Evolutionary conservation across 345 rosid species (phyloP).

Genomic region (Alliaria petiolata): DNA sequence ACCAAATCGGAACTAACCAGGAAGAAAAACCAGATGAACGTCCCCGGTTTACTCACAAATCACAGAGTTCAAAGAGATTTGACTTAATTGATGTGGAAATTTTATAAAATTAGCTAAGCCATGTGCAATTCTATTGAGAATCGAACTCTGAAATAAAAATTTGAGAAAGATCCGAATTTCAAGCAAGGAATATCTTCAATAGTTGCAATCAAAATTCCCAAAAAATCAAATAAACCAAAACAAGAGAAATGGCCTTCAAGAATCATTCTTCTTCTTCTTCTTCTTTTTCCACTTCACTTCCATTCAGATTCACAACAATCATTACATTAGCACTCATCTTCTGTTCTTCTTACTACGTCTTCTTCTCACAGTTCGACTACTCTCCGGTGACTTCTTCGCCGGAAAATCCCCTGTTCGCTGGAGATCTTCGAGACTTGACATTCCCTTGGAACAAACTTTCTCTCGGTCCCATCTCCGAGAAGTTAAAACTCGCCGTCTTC

Average conservation of each 20-base stretch:
- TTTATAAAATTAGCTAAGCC: background rate
- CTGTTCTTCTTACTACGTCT: conserved; percentile 37
- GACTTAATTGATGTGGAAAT: background rate
- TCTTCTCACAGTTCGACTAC: conserved; percentile 29
- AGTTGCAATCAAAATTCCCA: background rate
- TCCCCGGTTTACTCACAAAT: conserved; percentile 7
- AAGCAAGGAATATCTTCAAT: conserved; percentile 18
- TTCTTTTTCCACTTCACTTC: conserved; percentile 28
- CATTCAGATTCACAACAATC: conserved; percentile 36
- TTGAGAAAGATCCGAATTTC: conserved; percentile 27
- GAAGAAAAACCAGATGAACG: background rate
- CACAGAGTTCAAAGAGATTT: background rate
- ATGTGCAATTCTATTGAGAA: conserved; percentile 29
- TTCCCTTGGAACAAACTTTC: conserved; percentile 71
- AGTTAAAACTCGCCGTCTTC: conserved; percentile 67
- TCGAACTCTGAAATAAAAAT: background rate
- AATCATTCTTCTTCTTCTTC: conserved; percentile 35
- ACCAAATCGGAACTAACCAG: background rate
- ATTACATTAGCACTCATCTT: conserved; percentile 31
- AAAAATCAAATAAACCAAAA: background rate
- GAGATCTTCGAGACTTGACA: conserved; percentile 56
- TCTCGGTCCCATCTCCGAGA: conserved; percentile 45
- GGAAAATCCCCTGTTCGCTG: conserved; percentile 21
- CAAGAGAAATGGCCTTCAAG: conserved; percentile 40
- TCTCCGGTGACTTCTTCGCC: conserved; percentile 11